Evolutionary conservation across 306 rosid species (phyloP).

Genomic region (Corylus americana): DNA sequence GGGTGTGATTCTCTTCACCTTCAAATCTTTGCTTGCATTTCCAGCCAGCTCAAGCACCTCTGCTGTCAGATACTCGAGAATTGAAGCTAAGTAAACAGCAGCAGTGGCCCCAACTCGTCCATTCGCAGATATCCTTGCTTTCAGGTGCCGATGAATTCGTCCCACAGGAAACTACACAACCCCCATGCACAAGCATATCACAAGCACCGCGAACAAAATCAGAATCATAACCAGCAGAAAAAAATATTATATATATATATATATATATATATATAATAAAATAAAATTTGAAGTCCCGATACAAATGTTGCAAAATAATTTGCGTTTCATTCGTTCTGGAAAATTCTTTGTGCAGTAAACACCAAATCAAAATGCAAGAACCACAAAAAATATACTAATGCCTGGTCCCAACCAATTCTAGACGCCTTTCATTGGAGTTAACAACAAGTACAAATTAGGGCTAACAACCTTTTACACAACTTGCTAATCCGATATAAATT

Average conservation of each 20-base stretch:
- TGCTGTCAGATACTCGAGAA: slow-evolving; percentile 90
- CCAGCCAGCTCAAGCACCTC: slow-evolving; percentile 97
- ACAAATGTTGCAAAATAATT: not conserved
- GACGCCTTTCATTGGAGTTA: too few relatives aligned
- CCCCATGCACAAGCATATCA: not conserved
- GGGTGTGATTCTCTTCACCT: slow-evolving; percentile 97
- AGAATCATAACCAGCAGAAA: not conserved
- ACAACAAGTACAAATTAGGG: too few relatives aligned
- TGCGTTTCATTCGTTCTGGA: not conserved
- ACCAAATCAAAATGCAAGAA: not conserved
- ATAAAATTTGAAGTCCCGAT: not conserved
- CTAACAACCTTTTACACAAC: too few relatives aligned
- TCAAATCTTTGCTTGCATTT: slow-evolving; percentile 92
- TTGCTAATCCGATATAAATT: accelerated
- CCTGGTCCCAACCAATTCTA: not conserved
- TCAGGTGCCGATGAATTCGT: slow-evolving; percentile 90
- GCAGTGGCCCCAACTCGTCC: slow-evolving; percentile 98
- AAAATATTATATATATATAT: too few relatives aligned
- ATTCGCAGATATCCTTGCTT: slow-evolving; percentile 69
- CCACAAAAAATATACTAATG: not conserved
- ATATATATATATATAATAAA: too few relatives aligned
- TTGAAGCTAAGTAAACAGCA: slow-evolving; percentile 91
- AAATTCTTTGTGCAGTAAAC: not conserved
- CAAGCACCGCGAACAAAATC: not conserved
- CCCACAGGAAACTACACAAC: slow-evolving; percentile 85